Evolutionary conservation across 768 basidiomycete species (phyloP), one percentile per base, ranked within the genome.

Genomic region (Xerocomellus intermedius): DNA sequence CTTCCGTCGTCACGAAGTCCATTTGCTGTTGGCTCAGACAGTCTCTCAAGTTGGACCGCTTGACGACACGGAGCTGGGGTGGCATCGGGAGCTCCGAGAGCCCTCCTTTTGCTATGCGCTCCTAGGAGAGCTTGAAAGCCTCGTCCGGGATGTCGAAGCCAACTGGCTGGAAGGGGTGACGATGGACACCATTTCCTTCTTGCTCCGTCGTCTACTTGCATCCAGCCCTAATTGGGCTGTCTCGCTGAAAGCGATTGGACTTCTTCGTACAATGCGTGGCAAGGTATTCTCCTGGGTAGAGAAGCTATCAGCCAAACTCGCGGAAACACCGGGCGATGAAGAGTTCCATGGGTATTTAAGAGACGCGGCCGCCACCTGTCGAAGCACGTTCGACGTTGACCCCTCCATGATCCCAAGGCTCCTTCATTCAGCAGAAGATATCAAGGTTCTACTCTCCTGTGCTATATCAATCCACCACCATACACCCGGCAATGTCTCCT

Each of bases 1-100:
- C 9, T 76, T 84, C 52, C 64, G 69, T 22, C 53, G 60, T 8
- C 66, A 69, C 1, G 76, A 75, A 17, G 75, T 83, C 0, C 71
- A 79, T 54, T 50, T 69, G 0, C 67, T 83, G 0, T 22, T 83
- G 2, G 66, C 62, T 9, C 82, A 82, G 50, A 70, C 80, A 21
- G 71, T 68, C 2, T 75, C 72, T 54, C 79, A 84, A 56, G 65
- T 75, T 5, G 79, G 79, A 30, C 68, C 64, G 0, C 19, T 64
- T 7, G 57, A 46, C 2, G 37, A 52, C 1, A 50, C 24, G 12
- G 48, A 41, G 21, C 54, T 66, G 48, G 61, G 58, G 22, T 82
- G 78, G 76, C 82, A 83, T 56, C 33, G 52, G 1, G 75, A 79
- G 17, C 60, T 79, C 7, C 46, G 44, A 6, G 17, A 63, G 16